phyloP scores from a whole-genome alignment of 768 basidiomycete species.

The Boletus tomentosulus region DNA sequence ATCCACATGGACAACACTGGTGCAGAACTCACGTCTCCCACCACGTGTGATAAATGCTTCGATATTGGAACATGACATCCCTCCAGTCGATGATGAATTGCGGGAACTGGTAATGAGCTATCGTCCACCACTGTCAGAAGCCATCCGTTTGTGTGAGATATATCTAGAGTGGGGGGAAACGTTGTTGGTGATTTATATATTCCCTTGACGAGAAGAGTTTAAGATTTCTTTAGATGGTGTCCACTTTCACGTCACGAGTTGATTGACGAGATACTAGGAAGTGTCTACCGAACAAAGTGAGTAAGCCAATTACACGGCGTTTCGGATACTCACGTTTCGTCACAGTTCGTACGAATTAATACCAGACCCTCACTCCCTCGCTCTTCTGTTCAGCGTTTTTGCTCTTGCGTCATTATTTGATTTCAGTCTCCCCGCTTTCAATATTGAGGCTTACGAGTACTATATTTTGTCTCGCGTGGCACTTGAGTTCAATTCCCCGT shows the following conservation, averaged over 20 bases:
- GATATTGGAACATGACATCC: slow-evolving; percentile 31
- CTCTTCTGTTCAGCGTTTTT: slow-evolving; percentile 63
- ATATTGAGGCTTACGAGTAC: slow-evolving; percentile 56
- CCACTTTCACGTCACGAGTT: slow-evolving; percentile 52
- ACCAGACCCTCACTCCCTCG: slow-evolving; percentile 48
- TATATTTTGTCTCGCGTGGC: slow-evolving; percentile 55
- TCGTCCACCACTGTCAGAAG: slow-evolving; percentile 57
- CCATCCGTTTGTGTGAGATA: slow-evolving; percentile 55
- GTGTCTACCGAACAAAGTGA: slow-evolving; percentile 53
- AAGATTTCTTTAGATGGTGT: slow-evolving; percentile 40
- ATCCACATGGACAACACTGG: slow-evolving; percentile 11
- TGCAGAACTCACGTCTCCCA: slow-evolving; percentile 37
- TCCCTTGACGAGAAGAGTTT: not conserved
- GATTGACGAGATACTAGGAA: slow-evolving; percentile 50
- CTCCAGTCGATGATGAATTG: slow-evolving; percentile 33
- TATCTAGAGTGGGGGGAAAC: slow-evolving; percentile 62
- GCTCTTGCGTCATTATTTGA: slow-evolving; percentile 66
- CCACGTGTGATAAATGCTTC: slow-evolving; percentile 36
- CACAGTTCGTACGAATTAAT: slow-evolving; percentile 38
- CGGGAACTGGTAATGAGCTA: slow-evolving; percentile 42
- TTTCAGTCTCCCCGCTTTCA: slow-evolving; percentile 41
- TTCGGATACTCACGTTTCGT: slow-evolving; percentile 2
- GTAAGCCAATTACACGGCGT: slow-evolving; percentile 9
- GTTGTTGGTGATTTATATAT: slow-evolving; percentile 39
- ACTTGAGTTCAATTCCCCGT: slow-evolving; percentile 43